Base-by-base conservation (phyloP, 2,329 filamentous ascomycete genomes). In the Fusarium pseudoanthophilum region DNA sequence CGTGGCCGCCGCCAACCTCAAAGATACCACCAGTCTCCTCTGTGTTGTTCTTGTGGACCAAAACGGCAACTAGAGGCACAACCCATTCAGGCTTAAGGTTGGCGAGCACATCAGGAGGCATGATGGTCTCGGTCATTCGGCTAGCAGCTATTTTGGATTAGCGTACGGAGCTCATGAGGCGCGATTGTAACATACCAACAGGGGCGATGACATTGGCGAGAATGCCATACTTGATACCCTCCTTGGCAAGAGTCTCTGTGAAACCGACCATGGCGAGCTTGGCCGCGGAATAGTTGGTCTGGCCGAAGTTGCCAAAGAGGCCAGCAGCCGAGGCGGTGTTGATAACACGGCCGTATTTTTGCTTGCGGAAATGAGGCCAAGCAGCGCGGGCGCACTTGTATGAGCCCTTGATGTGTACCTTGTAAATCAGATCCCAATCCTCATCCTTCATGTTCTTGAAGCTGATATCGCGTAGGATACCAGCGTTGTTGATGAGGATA, bases 361-460 rank as follows among this genome's bases (percentile, higher is more conserved):
- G 96, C 87, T 98, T 98, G 80, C 95, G 90, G 89, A 99, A 98
- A 84, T 98, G 88, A 68, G 95, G 95, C 95, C 96, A 99, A 59
- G 96, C 96, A 72, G 96, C 96, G 83, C 91, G 92, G 70, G 96
- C 89, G 83, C 94, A 97, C 90, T 97, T 98, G 89, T 97, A 99
- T 79, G 95, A 92, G 78, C 96, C 96, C 81, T 91, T 93, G 78
- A 98, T 91, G 84, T 99, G 95, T 65, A 98, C 95, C 82, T 91
- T 92, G 84, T 95, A 93, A 82, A 98, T 93, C 77, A 98, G 86
- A 82, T 99, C 95, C 96, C 96, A 99, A 83, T 99, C 96, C 81
- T 92, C 85, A 83, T 99, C 96, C 83, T 92, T 96, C 90, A 98
- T 97, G 86, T 98, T 98, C 90, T 97, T 97, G 87, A 99, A 98